These are phyloP conservation scores for Ceriops tagal DNA, from an alignment of 345 rosid genomes.

Conservation along the genomic window DNA sequence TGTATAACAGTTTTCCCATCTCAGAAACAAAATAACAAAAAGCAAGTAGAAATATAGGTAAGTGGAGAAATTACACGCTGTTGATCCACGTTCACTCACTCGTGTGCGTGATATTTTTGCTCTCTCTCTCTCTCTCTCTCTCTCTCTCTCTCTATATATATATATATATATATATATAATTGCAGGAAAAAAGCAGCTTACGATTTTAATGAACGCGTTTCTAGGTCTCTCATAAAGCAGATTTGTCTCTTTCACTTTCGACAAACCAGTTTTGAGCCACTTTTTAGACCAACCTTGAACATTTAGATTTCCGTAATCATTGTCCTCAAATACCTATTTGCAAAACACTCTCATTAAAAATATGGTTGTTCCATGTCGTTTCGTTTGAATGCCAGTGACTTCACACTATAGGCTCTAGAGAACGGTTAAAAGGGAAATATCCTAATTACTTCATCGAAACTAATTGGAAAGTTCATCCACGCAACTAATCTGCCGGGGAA, in stretches of 20 bases:
- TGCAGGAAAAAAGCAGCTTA: not conserved
- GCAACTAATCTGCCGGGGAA: slow-evolving; percentile 19
- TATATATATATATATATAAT: not conserved
- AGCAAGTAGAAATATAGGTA: no score
- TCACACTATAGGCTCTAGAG: no score
- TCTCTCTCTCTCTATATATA: not conserved
- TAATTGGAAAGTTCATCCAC: slow-evolving; percentile 4
- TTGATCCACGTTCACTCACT: not conserved
- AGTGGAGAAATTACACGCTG: no score
- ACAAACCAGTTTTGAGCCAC: not conserved
- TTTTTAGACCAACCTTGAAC: slow-evolving; percentile 7
- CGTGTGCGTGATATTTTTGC: slow-evolving; percentile 34
- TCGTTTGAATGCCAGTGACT: no score
- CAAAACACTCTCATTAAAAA: no score
- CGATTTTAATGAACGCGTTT: not conserved
- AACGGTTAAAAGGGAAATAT: slow-evolving; percentile 2
- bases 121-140: not conserved
- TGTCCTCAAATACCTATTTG: no score
- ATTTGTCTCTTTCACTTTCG: not conserved
- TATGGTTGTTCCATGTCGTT: no score
- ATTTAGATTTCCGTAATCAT: not conserved
- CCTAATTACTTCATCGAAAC: slow-evolving; percentile 1
- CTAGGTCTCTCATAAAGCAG: no score
- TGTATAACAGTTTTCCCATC: no score
- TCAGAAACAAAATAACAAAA: no score